phyloP scores from a whole-genome alignment of 257 asterid species.

The Leptodermis oblonga region DNA sequence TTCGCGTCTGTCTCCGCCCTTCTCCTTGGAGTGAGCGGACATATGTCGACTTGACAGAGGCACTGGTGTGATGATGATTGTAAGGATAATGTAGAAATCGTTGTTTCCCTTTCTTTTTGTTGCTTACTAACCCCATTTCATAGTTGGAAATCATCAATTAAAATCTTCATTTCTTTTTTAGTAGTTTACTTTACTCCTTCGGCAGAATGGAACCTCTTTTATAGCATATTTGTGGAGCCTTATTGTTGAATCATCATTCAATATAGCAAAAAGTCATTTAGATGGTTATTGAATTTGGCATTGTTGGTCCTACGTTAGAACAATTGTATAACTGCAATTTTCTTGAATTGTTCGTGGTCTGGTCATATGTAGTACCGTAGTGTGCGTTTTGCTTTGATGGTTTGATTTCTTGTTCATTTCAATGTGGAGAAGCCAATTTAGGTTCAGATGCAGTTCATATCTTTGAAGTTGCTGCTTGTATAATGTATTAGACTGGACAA shows the following conservation, averaged over 20 bases:
- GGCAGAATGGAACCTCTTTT: background rate
- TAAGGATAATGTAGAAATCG: constrained; percentile 9
- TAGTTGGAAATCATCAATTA: constrained; percentile 13
- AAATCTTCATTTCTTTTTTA: background rate
- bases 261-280: constrained; percentile 1
- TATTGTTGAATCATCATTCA: constrained; percentile 15
- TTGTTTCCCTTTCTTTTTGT: background rate
- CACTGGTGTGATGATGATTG: constrained; percentile 27
- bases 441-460: too few species aligned
- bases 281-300: constrained; percentile 4
- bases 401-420: too few species aligned
- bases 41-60: constrained; percentile 33
- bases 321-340: background rate
- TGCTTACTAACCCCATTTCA: constrained; percentile 19
- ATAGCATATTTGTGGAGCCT: constrained; percentile 1
- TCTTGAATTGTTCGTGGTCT: too few species aligned
- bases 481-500: too few species aligned
- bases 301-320: background rate
- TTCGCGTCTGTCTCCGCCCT: constrained; percentile 48
- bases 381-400: too few species aligned
- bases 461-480: too few species aligned
- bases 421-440: too few species aligned
- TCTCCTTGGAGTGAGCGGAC: constrained; percentile 42
- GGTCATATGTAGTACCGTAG: too few species aligned
- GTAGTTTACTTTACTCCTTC: background rate